A percentile compares a stretch with the other conserved stretches of the same genome.
Evolutionary conservation across 1,139 yeast genomes (phyloP).

Genomic region (Suhomyces choctaworum): DNA sequence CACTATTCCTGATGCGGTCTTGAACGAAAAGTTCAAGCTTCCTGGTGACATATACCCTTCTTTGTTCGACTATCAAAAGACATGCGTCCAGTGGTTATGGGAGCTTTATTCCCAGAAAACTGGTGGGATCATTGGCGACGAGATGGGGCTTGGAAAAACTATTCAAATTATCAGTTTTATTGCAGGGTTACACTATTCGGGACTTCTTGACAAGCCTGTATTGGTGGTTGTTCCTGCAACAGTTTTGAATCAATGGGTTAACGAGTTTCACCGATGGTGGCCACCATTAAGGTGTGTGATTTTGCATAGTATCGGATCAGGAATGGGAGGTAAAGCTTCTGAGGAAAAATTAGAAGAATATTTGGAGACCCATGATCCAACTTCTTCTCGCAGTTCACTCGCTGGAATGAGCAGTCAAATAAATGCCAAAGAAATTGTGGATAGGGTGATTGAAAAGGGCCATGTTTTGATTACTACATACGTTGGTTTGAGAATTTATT

Average conservation of each 20-base stretch:
- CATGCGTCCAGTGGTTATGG: constrained; percentile 82
- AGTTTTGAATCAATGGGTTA: constrained; percentile 93
- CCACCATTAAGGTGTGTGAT: constrained; percentile 88
- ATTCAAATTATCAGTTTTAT: constrained; percentile 87
- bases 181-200: constrained; percentile 87
- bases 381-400: constrained; percentile 22
- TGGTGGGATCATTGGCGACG: constrained; percentile 96
- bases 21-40: constrained; percentile 66
- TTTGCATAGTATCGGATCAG: constrained; percentile 89
- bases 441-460: constrained; percentile 58
- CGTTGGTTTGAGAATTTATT: constrained; percentile 81
- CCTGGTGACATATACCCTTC: constrained; percentile 93
- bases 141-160: constrained; percentile 97
- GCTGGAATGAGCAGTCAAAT: constrained; percentile 35
- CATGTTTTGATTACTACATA: constrained; percentile 90
- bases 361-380: constrained; percentile 48
- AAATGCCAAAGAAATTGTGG: constrained; percentile 49
- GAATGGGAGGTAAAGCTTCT: constrained; percentile 59
- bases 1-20: constrained; percentile 65
- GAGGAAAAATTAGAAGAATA: constrained; percentile 51
- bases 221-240: constrained; percentile 95
- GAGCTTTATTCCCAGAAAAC: constrained; percentile 83
- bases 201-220: constrained; percentile 71
- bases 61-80: constrained; percentile 88
- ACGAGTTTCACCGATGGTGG: constrained; percentile 97